A percentile compares a stretch with the other conserved stretches of the same genome.
Conservation (phyloP, 768 basidiomycete species). For the Naematelia encephala region DNA sequence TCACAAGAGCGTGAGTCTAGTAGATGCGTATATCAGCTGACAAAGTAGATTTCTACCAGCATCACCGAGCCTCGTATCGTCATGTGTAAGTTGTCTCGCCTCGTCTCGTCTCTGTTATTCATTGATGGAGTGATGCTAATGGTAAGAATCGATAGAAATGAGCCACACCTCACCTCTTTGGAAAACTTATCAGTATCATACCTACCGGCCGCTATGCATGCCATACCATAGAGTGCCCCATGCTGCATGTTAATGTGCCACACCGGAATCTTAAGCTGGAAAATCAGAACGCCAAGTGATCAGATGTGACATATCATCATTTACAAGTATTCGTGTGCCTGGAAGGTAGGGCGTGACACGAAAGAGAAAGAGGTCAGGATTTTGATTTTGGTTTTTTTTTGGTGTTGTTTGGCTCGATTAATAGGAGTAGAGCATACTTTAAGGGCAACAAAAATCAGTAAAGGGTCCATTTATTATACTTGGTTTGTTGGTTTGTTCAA, state of each 20-base stretch:
- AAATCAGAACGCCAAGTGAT: neutral
- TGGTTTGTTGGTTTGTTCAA: too few species aligned
- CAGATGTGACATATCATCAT: neutral
- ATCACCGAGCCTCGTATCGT: slow-evolving; percentile 51
- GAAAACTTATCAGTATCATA: neutral
- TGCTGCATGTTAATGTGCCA: neutral
- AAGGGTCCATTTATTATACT: too few species aligned
- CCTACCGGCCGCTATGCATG: neutral
- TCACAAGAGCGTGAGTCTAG: slow-evolving; percentile 49
- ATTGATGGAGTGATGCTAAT: neutral
- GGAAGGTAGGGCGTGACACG: too few species aligned
- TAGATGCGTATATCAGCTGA: neutral
- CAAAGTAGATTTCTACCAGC: slow-evolving; percentile 44
- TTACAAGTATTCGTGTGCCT: too few species aligned
- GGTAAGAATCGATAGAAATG: neutral
- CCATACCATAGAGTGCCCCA: neutral
- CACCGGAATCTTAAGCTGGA: too few species aligned
- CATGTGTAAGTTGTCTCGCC: slow-evolving; percentile 39
- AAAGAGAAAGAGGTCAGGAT: too few species aligned
- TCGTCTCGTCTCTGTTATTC: neutral
- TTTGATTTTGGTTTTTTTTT: too few species aligned
- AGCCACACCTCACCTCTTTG: neutral
- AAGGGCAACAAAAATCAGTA: too few species aligned
- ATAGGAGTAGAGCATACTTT: too few species aligned
- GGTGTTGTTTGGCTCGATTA: too few species aligned